Percentiles rank a stretch among this genome's conserved stretches.
phyloP scores from a whole-genome alignment of 495 filamentous ascomycete species.

The Penicillium robsamsonii region DNA sequence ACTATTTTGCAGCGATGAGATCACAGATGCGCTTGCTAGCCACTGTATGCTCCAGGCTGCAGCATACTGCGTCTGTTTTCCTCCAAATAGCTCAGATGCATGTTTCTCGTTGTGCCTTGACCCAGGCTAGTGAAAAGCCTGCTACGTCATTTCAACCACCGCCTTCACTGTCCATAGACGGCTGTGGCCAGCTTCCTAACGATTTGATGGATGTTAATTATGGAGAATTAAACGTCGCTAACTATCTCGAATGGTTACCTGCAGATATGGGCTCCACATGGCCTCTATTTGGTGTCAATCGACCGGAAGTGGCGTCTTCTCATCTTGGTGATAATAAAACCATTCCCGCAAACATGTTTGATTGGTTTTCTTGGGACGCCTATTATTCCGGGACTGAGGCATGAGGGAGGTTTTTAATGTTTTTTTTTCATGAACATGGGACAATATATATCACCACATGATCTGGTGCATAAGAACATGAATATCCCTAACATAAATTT shows the following conservation, averaged over 20 bases:
- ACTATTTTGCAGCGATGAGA: slow-evolving; percentile 12
- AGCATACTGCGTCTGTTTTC: slow-evolving; percentile 15
- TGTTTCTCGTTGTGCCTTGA: not conserved
- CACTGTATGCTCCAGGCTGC: slow-evolving; percentile 10
- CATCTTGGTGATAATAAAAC: too few relatives aligned
- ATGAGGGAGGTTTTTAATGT: not conserved
- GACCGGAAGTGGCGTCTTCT: too few relatives aligned
- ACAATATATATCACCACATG: too few relatives aligned
- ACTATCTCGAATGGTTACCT: slow-evolving; percentile 11
- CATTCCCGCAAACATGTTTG: slow-evolving; percentile 9
- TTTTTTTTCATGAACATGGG: too few relatives aligned
- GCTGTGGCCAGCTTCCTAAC: too few relatives aligned
- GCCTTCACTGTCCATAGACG: too few relatives aligned
- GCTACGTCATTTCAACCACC: too few relatives aligned
- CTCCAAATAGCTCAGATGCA: slow-evolving; percentile 14
- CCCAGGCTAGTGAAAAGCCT: too few relatives aligned
- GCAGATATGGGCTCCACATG: not conserved
- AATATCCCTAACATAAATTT: too few relatives aligned
- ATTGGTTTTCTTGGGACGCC: slow-evolving; percentile 15
- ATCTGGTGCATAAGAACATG: too few relatives aligned
- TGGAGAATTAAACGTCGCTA: not conserved
- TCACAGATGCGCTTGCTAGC: slow-evolving; percentile 12
- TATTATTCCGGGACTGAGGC: slow-evolving; percentile 2
- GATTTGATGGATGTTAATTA: not conserved
- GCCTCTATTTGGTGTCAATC: too few relatives aligned